Evolutionary conservation across 2,329 filamentous ascomycete genomes (phyloP).

Genomic region (Parastagonospora nodorum): DNA sequence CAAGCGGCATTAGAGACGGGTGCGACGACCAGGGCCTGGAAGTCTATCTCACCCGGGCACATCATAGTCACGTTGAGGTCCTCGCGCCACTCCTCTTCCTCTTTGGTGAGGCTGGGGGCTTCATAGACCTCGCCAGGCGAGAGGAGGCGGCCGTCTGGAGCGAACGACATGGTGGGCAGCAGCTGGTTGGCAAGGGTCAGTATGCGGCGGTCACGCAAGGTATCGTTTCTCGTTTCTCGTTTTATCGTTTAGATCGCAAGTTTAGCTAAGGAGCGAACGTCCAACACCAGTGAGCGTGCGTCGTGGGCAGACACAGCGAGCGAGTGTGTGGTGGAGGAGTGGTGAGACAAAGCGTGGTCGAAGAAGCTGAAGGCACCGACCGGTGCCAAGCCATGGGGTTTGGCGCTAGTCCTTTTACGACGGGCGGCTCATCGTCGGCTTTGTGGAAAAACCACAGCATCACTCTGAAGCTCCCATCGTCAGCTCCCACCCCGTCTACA

Average conservation of each 20-base stretch:
- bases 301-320: conserved; percentile 18
- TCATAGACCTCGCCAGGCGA: conserved; percentile 53
- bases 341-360: conserved; percentile 6
- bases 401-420: conserved; percentile 22
- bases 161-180: conserved; percentile 33
- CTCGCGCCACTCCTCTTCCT: conserved; percentile 67
- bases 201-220: conserved; percentile 2
- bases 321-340: conserved; percentile 24
- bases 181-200: background rate
- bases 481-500: conserved; percentile 36
- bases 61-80: conserved; percentile 85
- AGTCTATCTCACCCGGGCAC: conserved; percentile 66
- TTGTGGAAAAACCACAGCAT: conserved; percentile 18
- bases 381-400: conserved; percentile 10
- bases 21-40: too few species aligned
- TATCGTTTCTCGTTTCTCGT: too few species aligned
- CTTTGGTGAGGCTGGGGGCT: conserved; percentile 37
- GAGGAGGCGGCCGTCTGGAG: conserved; percentile 44
- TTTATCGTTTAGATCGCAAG: too few species aligned
- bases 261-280: conserved; percentile 11
- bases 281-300: conserved; percentile 15
- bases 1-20: too few species aligned
- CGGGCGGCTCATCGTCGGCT: conserved; percentile 19
- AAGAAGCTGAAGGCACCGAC: conserved; percentile 6
- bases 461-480: conserved; percentile 36